Conservation (phyloP, 108 stramenopile genomes). For the Epithemia pelagica region DNA sequence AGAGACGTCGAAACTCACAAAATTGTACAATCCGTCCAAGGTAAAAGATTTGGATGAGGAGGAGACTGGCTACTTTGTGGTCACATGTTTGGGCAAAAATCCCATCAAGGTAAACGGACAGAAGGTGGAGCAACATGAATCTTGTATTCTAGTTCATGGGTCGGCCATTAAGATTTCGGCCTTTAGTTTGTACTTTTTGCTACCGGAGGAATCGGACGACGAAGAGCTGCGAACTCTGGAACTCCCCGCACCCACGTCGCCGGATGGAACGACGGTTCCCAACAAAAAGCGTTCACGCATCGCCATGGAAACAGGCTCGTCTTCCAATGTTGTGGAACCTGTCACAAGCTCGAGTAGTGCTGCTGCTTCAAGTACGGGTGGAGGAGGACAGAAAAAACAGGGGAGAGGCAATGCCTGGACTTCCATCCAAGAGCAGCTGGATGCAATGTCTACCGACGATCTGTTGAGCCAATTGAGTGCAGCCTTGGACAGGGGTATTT, state of each 20-base stretch:
- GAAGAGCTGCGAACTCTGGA: background rate
- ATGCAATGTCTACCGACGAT: conserved; percentile 21
- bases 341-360: background rate
- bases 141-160: conserved; percentile 23
- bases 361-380: background rate
- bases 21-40: background rate
- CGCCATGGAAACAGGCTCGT: background rate
- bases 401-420: background rate
- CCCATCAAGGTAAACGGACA: conserved; percentile 39
- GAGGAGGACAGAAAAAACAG: background rate
- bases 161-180: conserved; percentile 23
- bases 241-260: background rate
- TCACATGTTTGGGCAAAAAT: conserved; percentile 62
- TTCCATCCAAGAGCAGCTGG: conserved; percentile 20
- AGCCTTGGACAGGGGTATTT: conserved; percentile 26
- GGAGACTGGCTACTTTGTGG: conserved; percentile 48
- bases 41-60: conserved; percentile 1
- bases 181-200: conserved; percentile 33
- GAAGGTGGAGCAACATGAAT: conserved; percentile 35
- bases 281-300: conserved; percentile 6
- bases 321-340: background rate
- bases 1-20: conserved; percentile 4
- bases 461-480: conserved; percentile 24
- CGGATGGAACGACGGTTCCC: background rate
- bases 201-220: conserved; percentile 17